phyloP scores from a whole-genome alignment of 257 asterid genomes.

The Gentiana macrophylla region DNA sequence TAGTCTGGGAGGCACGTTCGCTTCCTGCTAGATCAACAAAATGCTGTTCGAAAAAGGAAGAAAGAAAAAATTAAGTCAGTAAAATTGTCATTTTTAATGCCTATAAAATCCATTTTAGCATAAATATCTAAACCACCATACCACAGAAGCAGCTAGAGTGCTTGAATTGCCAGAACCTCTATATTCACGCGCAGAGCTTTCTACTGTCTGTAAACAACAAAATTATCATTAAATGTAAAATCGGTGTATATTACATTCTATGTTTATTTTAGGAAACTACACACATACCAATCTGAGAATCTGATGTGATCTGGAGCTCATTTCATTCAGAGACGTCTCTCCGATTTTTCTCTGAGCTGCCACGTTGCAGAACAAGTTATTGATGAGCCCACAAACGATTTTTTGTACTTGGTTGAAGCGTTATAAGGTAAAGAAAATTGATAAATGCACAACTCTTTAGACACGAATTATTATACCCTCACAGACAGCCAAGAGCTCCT shows the following conservation, averaged over 20 bases:
- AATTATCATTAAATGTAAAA: neutral
- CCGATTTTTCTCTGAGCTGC: conserved; percentile 88
- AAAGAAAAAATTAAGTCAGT: conserved; percentile 1
- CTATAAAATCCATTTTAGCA: neutral
- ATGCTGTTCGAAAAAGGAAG: conserved; percentile 28
- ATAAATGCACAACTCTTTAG: too few species aligned
- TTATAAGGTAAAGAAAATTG: neutral
- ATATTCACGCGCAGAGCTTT: conserved; percentile 54
- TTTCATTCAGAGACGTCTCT: conserved; percentile 80
- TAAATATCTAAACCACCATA: conserved; percentile 14
- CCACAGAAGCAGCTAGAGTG: conserved; percentile 79
- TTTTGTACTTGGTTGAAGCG: neutral
- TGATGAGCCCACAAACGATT: conserved; percentile 1
- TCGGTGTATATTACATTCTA: neutral
- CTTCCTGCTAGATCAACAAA: conserved; percentile 97
- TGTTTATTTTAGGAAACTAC: neutral
- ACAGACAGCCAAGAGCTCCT: conserved; percentile 58
- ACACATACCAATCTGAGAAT: conserved; percentile 64
- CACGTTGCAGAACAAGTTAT: conserved; percentile 7
- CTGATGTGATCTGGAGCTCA: conserved; percentile 95
- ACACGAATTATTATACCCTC: conserved; percentile 36
- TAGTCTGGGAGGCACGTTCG: conserved; percentile 86
- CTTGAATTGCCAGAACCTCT: conserved; percentile 38
- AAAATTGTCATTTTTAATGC: neutral
- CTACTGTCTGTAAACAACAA: conserved; percentile 50